Evolutionary conservation across 495 filamentous ascomycete species (phyloP).

Genomic region (Hypoxylon subgilvum): DNA sequence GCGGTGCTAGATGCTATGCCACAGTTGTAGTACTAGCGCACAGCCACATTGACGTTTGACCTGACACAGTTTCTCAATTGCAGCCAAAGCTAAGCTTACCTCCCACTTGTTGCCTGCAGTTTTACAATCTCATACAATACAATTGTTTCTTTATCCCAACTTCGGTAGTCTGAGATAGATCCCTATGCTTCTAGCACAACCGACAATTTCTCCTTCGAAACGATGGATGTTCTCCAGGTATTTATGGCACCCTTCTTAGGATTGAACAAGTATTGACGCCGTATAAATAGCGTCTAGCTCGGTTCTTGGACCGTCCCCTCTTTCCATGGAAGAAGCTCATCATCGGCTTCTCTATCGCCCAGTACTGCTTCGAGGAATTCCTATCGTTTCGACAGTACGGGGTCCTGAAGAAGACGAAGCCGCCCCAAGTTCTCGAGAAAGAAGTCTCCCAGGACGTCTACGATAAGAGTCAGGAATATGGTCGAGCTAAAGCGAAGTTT

Average conservation of each 20-base stretch:
- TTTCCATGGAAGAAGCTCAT: conserved; percentile 98
- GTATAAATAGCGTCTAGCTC: conserved; percentile 74
- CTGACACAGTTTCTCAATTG: conserved; percentile 35
- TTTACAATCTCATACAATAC: no score
- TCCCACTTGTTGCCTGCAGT: no score
- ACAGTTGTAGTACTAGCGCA: conserved; percentile 12
- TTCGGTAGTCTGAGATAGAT: conserved; percentile 18
- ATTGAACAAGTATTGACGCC: conserved; percentile 1
- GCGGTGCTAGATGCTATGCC: conserved; percentile 9
- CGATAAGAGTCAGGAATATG: conserved; percentile 96
- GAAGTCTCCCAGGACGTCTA: conserved; percentile 89
- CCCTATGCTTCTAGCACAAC: conserved; percentile 24
- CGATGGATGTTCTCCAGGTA: conserved; percentile 56
- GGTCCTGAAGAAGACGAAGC: conserved; percentile 76
- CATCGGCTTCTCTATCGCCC: conserved; percentile 86
- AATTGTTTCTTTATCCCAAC: no score
- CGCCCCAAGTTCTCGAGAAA: conserved; percentile 81
- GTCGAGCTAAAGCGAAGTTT: conserved; percentile 92
- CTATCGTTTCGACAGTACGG: conserved; percentile 86
- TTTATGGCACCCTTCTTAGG: not conserved
- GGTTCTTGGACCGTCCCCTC: conserved; percentile 83
- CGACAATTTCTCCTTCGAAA: conserved; percentile 13
- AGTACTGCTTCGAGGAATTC: conserved; percentile 85
- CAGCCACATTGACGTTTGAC: conserved; percentile 32
- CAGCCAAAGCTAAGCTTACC: no score